Percentiles rank a stretch among this genome's conserved stretches.
Conservation (phyloP, 345 rosid species). For the Diplotaxis tenuifolia region DNA sequence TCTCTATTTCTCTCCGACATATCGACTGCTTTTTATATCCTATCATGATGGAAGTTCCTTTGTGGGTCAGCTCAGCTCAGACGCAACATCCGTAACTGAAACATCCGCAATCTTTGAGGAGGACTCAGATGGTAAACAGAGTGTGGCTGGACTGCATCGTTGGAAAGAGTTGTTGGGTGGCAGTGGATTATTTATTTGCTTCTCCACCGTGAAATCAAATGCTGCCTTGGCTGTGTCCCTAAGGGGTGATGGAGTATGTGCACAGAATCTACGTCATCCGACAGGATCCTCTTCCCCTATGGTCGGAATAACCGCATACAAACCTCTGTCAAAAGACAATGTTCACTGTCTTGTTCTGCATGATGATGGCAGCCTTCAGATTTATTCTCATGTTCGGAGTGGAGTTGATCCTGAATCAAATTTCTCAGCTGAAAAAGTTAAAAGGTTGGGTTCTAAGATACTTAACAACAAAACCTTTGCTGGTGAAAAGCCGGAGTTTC, state of each 20-base stretch:
- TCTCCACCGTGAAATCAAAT: conserved; percentile 73
- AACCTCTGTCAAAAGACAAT: conserved; percentile 91
- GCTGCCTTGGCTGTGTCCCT: conserved; percentile 68
- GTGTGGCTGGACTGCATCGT: conserved; percentile 79
- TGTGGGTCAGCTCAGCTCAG: conserved; percentile 67
- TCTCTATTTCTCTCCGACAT: conserved; percentile 72
- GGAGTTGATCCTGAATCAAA: conserved; percentile 63
- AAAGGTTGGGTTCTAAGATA: conserved; percentile 81
- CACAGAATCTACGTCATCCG: conserved; percentile 83
- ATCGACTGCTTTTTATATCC: conserved; percentile 74
- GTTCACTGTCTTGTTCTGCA: conserved; percentile 89
- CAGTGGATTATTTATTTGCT: conserved; percentile 77
- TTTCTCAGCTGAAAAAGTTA: conserved; percentile 76
- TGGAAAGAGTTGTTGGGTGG: conserved; percentile 86
- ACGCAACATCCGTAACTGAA: conserved; percentile 65
- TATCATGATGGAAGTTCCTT: conserved; percentile 86
- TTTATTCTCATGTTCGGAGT: conserved; percentile 63
- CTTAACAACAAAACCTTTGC: conserved; percentile 79
- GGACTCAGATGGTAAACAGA: conserved; percentile 68
- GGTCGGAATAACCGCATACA: conserved; percentile 91
- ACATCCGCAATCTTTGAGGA: conserved; percentile 70
- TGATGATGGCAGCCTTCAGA: conserved; percentile 99
- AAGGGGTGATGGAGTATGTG: conserved; percentile 56
- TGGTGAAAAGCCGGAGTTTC: conserved; percentile 82
- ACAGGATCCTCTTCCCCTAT: conserved; percentile 73